These are phyloP conservation scores for Edaphochlamys debaryana DNA, from an alignment of 139 green algal species.

Conservation along the genomic window DNA sequence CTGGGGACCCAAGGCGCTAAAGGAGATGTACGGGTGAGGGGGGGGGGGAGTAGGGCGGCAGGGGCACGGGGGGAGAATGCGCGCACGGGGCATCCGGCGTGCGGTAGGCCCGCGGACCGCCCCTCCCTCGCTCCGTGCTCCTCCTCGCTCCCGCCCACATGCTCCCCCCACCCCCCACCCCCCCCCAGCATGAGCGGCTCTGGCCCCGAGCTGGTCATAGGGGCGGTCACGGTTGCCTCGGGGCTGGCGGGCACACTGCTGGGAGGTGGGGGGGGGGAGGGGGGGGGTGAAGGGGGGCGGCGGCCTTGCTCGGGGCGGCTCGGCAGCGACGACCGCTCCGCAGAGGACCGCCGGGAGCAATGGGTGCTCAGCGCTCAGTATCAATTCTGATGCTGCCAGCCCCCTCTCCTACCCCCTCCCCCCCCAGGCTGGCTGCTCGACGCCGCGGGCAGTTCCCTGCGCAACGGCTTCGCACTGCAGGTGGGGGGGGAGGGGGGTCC, in stretches of 20 bases:
- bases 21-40: constrained; percentile 37
- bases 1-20: constrained; percentile 6
- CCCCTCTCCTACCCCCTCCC: background rate
- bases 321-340: too few relatives aligned
- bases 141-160: background rate
- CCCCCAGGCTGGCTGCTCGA: constrained; percentile 75
- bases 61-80: too few relatives aligned
- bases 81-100: too few relatives aligned
- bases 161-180: background rate
- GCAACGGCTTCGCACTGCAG: constrained; percentile 42
- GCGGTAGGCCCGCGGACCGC: too few relatives aligned
- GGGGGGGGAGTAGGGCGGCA: too few relatives aligned
- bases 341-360: too few relatives aligned
- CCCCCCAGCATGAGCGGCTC: constrained; percentile 45
- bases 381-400: too few relatives aligned
- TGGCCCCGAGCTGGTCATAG: constrained; percentile 82
- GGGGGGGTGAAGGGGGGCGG: too few relatives aligned
- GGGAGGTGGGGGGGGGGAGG: constrained; percentile 59
- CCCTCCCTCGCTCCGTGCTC: too few relatives aligned
- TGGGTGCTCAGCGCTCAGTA: too few relatives aligned
- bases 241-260: constrained; percentile 74
- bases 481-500: too few relatives aligned
- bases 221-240: constrained; percentile 82
- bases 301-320: too few relatives aligned
- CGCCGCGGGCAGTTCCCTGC: constrained; percentile 65